Conservation (phyloP, 257 asterid genomes). For the Nicotiana knightiana region DNA sequence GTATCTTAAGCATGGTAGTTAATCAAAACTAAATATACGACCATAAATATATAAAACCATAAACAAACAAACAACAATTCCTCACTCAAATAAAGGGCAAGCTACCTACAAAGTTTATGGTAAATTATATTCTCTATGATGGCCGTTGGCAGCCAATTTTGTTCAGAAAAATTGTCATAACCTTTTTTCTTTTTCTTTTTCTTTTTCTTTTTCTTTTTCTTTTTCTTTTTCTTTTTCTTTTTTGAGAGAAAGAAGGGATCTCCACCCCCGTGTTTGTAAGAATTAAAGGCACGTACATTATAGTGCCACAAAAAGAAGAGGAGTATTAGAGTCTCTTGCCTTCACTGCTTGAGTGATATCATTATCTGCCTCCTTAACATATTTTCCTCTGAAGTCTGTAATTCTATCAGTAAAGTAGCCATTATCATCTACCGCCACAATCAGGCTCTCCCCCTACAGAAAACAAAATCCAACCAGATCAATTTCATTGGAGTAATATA, state of each 20-base stretch:
- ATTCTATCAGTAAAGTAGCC: conserved; percentile 89
- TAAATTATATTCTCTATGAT: background rate
- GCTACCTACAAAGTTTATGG: conserved; percentile 8
- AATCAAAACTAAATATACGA: background rate
- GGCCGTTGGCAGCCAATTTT: background rate
- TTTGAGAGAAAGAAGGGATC: no score
- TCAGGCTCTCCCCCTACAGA: conserved; percentile 62
- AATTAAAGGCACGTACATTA: background rate
- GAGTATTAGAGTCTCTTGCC: conserved; percentile 21
- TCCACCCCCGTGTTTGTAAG: background rate
- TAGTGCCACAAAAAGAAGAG: background rate
- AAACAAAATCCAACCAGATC: background rate
- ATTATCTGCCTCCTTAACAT: conserved; percentile 88
- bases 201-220: no score
- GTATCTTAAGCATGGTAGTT: background rate
- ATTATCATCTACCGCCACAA: conserved; percentile 97
- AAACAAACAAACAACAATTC: background rate
- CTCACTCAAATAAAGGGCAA: background rate
- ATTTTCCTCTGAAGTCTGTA: conserved; percentile 60
- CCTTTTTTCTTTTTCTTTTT: background rate
- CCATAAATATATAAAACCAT: background rate
- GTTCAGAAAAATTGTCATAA: background rate
- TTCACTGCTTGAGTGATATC: conserved; percentile 87
- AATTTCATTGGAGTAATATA: background rate
- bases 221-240: no score